Evolutionary conservation across 108 stramenopile species (phyloP).

Genomic region (Cylindrotheca fusiformis): DNA sequence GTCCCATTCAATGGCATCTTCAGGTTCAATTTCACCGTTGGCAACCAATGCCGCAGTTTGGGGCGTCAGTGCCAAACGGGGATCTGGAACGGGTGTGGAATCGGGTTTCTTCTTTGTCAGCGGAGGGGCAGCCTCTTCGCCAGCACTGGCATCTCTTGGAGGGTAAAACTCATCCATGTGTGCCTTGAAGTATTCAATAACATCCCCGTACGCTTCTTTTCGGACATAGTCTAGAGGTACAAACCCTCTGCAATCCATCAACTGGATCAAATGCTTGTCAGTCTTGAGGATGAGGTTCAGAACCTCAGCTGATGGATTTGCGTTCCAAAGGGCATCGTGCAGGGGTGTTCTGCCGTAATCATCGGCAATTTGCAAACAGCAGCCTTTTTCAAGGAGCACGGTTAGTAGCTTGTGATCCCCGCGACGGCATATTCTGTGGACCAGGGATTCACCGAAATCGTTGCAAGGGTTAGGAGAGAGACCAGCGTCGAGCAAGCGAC

Average conservation of each 20-base stretch:
- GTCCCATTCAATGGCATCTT: constrained; percentile 27
- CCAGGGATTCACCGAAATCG: constrained; percentile 72
- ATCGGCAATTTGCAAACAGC: constrained; percentile 54
- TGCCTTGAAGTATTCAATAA: constrained; percentile 55
- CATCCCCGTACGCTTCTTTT: constrained; percentile 53
- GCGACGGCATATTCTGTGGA: constrained; percentile 73
- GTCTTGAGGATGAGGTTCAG: constrained; percentile 42
- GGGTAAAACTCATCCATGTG: constrained; percentile 57
- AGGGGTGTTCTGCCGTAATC: constrained; percentile 82
- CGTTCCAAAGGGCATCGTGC: constrained; percentile 84
- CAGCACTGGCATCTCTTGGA: constrained; percentile 14
- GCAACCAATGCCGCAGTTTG: constrained; percentile 31
- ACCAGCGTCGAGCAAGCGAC: constrained; percentile 48
- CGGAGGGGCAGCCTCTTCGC: constrained; percentile 27
- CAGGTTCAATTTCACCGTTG: constrained; percentile 24
- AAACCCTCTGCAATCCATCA: constrained; percentile 59
- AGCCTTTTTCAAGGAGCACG: constrained; percentile 43
- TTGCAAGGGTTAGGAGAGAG: constrained; percentile 84
- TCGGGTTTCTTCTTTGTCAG: constrained; percentile 22
- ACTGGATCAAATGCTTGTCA: constrained; percentile 48
- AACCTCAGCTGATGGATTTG: constrained; percentile 46
- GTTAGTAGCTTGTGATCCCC: constrained; percentile 48
- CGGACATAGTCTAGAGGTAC: constrained; percentile 67
- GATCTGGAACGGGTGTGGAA: constrained; percentile 32
- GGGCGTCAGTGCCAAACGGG: constrained; percentile 14